Base-by-base conservation (phyloP, 2,329 filamentous ascomycete species). In the Tolypocladium inflatum region DNA sequence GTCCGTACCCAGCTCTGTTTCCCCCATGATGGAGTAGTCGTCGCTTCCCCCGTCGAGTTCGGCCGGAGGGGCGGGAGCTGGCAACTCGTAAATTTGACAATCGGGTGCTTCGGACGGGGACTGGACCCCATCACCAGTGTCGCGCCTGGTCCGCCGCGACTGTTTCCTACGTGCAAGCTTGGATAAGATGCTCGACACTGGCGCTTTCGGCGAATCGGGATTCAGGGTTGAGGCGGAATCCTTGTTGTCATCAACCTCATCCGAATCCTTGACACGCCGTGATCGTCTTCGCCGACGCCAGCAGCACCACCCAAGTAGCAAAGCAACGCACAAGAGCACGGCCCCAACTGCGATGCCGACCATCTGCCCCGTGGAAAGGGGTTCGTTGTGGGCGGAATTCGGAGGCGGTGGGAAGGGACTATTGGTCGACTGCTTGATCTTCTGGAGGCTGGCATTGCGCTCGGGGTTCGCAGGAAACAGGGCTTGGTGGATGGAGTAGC, bases 401-500 rank as follows among this genome's bases (percentile, higher is more conserved):
- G 68, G 61, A 1, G 76, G 74, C 1, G 70, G 66, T 2, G 79
- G 78, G 61, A 79, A 82, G 2, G 76, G 74, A 59, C 79, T 82
- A 59, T 76, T 72, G 8, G 68, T 64, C 0, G 77, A 71, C 50
- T 75, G 74, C 15, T 71, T 67, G 43, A 82, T 78, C 15, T 68
- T 67, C 23, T 73, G 66, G 35, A 81, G 67, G 41, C 72, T 75
- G 35, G 72, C 75, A 61, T 75, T 74, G 15, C 60, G 68, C 39
- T 66, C 61, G 2, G 76, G 72, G 15, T 76, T 67, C 53, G 73
- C 62, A n/a, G 83, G 78, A 65, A 83, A 80, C 55, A 65, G 64
- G 11, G 83, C 82, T 63, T 84, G 80, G 57, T 84, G 77, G 30
- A 87, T 64, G 1, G 80, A 80, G 66, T 83, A 85, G 15, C 69